Evolutionary conservation across 148 eudicot species (phyloP).

Genomic region (Diospyros kaki): DNA sequence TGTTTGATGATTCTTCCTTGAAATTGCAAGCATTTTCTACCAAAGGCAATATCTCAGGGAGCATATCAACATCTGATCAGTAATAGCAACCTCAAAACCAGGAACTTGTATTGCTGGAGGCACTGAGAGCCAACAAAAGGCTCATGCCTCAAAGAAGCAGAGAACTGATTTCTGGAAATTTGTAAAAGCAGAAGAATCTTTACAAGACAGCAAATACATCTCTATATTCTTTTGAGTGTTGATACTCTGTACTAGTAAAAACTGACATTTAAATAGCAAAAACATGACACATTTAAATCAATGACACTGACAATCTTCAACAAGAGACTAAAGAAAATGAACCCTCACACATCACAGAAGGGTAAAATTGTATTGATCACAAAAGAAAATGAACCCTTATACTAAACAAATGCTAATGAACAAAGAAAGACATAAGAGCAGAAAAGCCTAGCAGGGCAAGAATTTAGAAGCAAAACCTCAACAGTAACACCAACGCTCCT

Average conservation of each 20-base stretch:
- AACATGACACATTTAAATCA: background rate
- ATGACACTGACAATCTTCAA: background rate
- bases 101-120: background rate
- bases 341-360: background rate
- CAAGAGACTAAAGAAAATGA: background rate
- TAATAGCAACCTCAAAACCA: background rate
- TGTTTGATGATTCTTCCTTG: constrained; percentile 13
- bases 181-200: background rate
- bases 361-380: too few species aligned
- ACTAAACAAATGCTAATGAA: background rate
- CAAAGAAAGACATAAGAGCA: background rate
- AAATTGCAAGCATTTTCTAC: constrained; percentile 16
- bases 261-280: background rate
- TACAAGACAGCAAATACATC: background rate
- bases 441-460: background rate
- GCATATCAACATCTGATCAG: constrained; percentile 12
- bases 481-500: too few species aligned
- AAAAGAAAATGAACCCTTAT: background rate
- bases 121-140: constrained; percentile 9
- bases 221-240: background rate
- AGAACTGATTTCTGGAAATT: constrained; percentile 9
- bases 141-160: constrained; percentile 5
- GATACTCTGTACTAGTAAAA: background rate
- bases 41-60: constrained; percentile 9
- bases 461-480: background rate